Conservation (phyloP, 2,329 filamentous ascomycete species). For the Talaromyces funiculosus region DNA sequence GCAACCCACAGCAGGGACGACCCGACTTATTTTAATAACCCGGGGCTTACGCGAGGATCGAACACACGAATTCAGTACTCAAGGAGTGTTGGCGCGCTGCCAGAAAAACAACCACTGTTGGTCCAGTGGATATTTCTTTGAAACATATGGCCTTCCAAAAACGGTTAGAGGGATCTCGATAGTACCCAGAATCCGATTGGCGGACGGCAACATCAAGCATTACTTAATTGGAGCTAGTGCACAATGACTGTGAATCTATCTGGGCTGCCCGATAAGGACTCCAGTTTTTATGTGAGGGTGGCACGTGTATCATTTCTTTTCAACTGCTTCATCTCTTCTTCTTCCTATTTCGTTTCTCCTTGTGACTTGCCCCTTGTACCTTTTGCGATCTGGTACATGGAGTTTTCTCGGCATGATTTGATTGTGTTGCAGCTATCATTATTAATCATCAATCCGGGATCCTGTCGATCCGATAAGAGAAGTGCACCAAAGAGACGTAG, state of each 20-base stretch:
- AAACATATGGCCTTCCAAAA: not conserved
- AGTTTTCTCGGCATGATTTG: not conserved
- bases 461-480: not conserved
- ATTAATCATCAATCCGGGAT: not conserved
- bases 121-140: no score
- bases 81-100: no score
- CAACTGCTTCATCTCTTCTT: not conserved
- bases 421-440: not conserved
- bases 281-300: not conserved
- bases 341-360: not conserved
- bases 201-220: not conserved
- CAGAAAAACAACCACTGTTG: no score
- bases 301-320: not conserved
- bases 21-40: no score
- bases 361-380: not conserved
- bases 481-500: not conserved
- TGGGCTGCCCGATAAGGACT: not conserved
- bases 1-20: no score
- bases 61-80: no score
- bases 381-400: not conserved
- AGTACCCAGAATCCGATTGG: not conserved
- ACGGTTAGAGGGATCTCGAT: not conserved
- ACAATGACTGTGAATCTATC: not conserved
- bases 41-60: no score
- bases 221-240: not conserved